These are phyloP conservation scores for Hemisphaericaspora xylofermentans DNA, from an alignment of 1,139 yeast species.

Conservation along the genomic window DNA sequence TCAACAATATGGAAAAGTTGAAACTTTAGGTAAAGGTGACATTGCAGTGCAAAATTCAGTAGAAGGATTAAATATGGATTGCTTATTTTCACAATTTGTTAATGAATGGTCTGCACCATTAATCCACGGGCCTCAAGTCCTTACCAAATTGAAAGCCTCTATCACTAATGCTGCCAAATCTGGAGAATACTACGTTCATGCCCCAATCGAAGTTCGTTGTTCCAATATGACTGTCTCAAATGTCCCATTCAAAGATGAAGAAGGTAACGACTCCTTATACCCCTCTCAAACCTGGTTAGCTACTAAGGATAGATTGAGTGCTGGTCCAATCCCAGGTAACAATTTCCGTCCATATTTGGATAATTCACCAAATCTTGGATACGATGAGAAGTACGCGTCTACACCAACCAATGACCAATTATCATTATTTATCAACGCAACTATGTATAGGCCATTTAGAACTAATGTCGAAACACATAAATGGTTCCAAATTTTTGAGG, in stretches of 20 bases:
- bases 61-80: constrained; percentile 92
- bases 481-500: constrained; percentile 87
- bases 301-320: constrained; percentile 33
- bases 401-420: constrained; percentile 74
- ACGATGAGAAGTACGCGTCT: constrained; percentile 42
- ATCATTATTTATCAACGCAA: constrained; percentile 86
- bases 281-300: constrained; percentile 44
- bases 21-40: constrained; percentile 65
- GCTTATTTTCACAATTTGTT: constrained; percentile 90
- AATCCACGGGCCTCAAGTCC: constrained; percentile 68
- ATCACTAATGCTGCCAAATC: constrained; percentile 60
- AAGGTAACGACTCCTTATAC: constrained; percentile 47
- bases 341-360: constrained; percentile 78
- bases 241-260: constrained; percentile 39
- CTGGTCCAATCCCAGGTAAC: constrained; percentile 86
- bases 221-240: constrained; percentile 71
- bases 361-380: constrained; percentile 65
- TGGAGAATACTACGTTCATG: constrained; percentile 79
- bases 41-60: constrained; percentile 77
- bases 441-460: constrained; percentile 91
- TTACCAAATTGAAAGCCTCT: constrained; percentile 59
- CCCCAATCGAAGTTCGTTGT: constrained; percentile 93
- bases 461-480: constrained; percentile 69
- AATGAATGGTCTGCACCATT: constrained; percentile 96
- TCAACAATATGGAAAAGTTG: constrained; percentile 78